A percentile compares a stretch with the other conserved stretches of the same genome.
Evolutionary conservation across 2,329 filamentous ascomycete genomes (phyloP).

Genomic region (Phaeosphaeriaceae sp.): DNA sequence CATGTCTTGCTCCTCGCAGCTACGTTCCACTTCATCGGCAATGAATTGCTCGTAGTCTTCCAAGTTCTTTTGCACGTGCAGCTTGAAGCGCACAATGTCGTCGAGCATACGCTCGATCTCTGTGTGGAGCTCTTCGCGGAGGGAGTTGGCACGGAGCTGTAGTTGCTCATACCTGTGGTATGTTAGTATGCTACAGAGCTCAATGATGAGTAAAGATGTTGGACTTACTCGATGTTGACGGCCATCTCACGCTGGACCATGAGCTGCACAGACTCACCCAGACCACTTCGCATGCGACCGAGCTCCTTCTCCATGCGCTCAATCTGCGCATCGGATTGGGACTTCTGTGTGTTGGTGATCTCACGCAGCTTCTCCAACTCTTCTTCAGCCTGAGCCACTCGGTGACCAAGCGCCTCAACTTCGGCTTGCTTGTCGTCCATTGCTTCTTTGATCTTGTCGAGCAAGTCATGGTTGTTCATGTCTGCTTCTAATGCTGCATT

Average conservation of each 20-base stretch:
- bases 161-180: constrained; percentile 83
- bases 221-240: constrained; percentile 86
- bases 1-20: constrained; percentile 59
- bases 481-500: constrained; percentile 84
- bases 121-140: constrained; percentile 97
- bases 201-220: background rate
- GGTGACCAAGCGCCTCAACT: constrained; percentile 88
- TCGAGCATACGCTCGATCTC: constrained; percentile 96
- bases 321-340: constrained; percentile 89
- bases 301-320: constrained; percentile 99
- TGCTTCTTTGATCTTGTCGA: constrained; percentile 94
- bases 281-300: constrained; percentile 84
- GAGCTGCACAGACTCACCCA: constrained; percentile 86
- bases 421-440: constrained; percentile 95
- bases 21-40: constrained; percentile 82
- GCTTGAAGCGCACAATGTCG: constrained; percentile 98
- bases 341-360: constrained; percentile 82
- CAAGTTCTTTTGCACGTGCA: constrained; percentile 89
- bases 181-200: constrained; percentile 8
- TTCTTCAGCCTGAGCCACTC: constrained; percentile 85
- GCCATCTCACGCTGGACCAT: constrained; percentile 97
- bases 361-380: constrained; percentile 96
- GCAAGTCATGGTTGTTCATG: constrained; percentile 91
- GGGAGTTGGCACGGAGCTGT: constrained; percentile 78
- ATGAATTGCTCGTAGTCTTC: constrained; percentile 96